A percentile compares a stretch with the other conserved stretches of the same genome.
These are phyloP conservation scores for Zasmidium cellare DNA, from an alignment of 2,329 filamentous ascomycete species.

Conservation along the genomic window DNA sequence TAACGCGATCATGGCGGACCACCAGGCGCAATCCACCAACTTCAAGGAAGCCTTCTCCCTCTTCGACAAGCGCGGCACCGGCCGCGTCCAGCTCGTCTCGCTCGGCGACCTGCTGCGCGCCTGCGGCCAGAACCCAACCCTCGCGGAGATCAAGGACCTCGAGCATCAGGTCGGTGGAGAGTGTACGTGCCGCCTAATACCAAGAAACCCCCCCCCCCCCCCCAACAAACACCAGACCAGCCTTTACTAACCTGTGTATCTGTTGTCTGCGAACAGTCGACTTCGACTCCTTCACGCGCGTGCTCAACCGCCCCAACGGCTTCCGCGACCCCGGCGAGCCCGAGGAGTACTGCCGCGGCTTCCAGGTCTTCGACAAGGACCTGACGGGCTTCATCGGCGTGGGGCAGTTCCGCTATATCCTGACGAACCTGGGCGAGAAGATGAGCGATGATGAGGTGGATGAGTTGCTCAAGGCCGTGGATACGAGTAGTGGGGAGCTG, in stretches of 20 bases:
- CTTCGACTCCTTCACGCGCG: conserved; percentile 94
- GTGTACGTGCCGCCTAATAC: conserved; percentile 65
- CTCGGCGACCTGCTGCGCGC: conserved; percentile 93
- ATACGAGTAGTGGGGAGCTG: conserved; percentile 93
- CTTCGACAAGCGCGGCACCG: conserved; percentile 98
- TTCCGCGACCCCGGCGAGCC: conserved; percentile 98
- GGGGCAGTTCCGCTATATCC: conserved; percentile 92
- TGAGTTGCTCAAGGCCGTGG: conserved; percentile 96
- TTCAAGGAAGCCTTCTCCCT: conserved; percentile 99
- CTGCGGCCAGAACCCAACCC: conserved; percentile 95
- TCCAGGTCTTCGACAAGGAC: conserved; percentile 99
- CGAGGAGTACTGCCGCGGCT: conserved; percentile 96
- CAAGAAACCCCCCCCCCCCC: neutral
- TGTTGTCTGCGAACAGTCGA: too few relatives aligned
- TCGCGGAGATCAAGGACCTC: conserved; percentile 87
- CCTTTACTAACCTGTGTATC: too few relatives aligned
- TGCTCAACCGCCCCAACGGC: conserved; percentile 94
- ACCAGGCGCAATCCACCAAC: conserved; percentile 84
- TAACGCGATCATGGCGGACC: conserved; percentile 30
- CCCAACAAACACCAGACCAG: neutral
- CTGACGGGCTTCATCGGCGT: conserved; percentile 98
- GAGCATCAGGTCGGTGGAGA: conserved; percentile 88
- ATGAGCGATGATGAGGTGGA: conserved; percentile 99
- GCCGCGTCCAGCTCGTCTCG: conserved; percentile 80
- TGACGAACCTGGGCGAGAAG: conserved; percentile 98